Evolutionary conservation across 352 stramenopile species (phyloP), one percentile per base, ranked within the genome.

Genomic region (Elongisporangium prolatum): DNA sequence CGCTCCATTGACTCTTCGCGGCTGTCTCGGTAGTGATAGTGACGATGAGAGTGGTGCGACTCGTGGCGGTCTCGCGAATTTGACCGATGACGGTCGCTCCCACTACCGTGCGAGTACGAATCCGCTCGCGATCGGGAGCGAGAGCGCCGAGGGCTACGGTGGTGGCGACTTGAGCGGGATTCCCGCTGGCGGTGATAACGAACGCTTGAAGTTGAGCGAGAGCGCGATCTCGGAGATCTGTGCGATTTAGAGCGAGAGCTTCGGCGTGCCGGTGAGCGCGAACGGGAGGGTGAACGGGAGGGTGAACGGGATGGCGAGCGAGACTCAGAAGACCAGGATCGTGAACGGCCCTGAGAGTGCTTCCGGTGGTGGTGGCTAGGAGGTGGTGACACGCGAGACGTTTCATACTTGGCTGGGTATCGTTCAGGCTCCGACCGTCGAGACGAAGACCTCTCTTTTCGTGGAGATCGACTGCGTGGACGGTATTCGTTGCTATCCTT

Each of bases 201-300:
- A 40, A 40, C 28, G 28, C 28, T 40, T 40, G 28, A 40, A 40
- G 28, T 40, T 40, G 28, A 40, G 28, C 28, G 28, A 13, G 28
- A 40, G 28, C 38, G 48, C 16, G 52, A 55, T 16, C 25, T 48
- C 5, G 60, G 63, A 14, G 40, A 54, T 18, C 49, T 58, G 34
- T 50, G 28, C 17, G 58, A 64, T 21, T 38, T 20, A 6, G 58
- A 64, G 6, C 50, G 52, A 20, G 61, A 64, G 1, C 28, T 40
- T 13, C 28, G 28, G 28, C 20, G 51, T 28, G 64, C 79, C 50
- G 68, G 66, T 7, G 72, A 86, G 9, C 59, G 60, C 4, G 75
- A 90, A 0, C 57, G 71, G 16, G 75, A 85, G 3, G 60, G 61
- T 2, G 66, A 74, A 2, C 68, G 63, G 24, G 79, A 76, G 18